Conservation (phyloP, 2,329 filamentous ascomycete genomes). For the Aspergillus sp. region DNA sequence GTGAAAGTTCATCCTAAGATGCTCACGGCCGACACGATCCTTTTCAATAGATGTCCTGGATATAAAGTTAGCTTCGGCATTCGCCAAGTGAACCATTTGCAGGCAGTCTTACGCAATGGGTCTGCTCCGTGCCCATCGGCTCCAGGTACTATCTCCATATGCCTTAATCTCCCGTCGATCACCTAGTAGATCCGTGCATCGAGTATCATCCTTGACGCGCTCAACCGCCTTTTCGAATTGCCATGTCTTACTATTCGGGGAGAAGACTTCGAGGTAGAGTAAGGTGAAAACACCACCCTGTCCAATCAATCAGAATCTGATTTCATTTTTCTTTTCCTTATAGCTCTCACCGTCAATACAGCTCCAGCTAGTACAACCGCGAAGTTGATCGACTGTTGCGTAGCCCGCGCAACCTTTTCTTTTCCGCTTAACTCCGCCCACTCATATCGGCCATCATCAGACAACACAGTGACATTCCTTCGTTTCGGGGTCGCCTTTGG, state of each 20-base stretch:
- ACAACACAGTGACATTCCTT: slow-evolving; percentile 74
- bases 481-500: slow-evolving; percentile 36
- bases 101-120: slow-evolving; percentile 44
- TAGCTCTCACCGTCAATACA: slow-evolving; percentile 63
- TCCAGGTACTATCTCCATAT: slow-evolving; percentile 74
- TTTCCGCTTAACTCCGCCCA: slow-evolving; percentile 71
- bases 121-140: slow-evolving; percentile 69
- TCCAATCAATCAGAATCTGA: not conserved
- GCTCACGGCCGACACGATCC: slow-evolving; percentile 71
- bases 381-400: slow-evolving; percentile 88
- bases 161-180: slow-evolving; percentile 70
- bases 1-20: slow-evolving; percentile 81
- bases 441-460: slow-evolving; percentile 75
- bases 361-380: slow-evolving; percentile 70
- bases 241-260: slow-evolving; percentile 75
- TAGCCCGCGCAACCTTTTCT: slow-evolving; percentile 80
- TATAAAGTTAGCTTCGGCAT: slow-evolving; percentile 22
- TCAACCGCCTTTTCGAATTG: slow-evolving; percentile 86
- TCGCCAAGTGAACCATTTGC: no score
- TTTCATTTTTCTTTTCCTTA: not conserved
- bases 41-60: slow-evolving; percentile 60
- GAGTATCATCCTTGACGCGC: slow-evolving; percentile 66
- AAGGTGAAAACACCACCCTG: slow-evolving; percentile 74
- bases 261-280: slow-evolving; percentile 78
- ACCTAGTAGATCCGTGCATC: slow-evolving; percentile 70